Evolutionary conservation across 2,329 filamentous ascomycete genomes (phyloP).

Genomic region (Colletotrichum salicis): DNA sequence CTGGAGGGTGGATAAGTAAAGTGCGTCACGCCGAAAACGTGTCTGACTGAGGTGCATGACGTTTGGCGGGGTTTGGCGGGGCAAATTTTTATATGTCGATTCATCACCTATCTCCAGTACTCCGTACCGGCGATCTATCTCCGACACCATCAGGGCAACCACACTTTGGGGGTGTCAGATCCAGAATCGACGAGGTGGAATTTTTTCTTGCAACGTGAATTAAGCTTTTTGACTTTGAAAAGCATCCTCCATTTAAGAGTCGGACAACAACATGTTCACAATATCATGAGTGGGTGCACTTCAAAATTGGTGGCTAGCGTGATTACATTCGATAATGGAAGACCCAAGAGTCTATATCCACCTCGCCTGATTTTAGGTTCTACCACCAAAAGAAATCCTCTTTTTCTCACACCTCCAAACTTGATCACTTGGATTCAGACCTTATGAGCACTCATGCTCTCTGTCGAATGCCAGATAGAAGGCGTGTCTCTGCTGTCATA

Average conservation of each 20-base stretch:
- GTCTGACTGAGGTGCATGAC: slow-evolving; percentile 36
- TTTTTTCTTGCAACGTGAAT: neutral
- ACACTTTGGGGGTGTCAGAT: too few relatives aligned
- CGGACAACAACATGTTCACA: neutral
- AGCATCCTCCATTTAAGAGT: neutral
- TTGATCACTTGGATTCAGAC: neutral
- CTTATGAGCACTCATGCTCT: neutral
- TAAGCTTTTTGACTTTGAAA: neutral
- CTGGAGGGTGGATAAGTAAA: neutral
- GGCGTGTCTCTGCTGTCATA: neutral
- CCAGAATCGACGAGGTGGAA: too few relatives aligned
- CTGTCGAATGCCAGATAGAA: neutral
- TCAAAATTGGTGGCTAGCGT: neutral
- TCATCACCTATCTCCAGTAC: neutral
- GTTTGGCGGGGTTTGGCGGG: slow-evolving; percentile 36
- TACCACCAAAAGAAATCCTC: neutral
- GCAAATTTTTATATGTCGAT: slow-evolving; percentile 10
- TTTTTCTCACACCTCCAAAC: neutral
- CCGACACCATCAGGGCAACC: too few relatives aligned
- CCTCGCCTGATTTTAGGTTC: neutral
- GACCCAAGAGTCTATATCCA: neutral
- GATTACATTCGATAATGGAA: neutral
- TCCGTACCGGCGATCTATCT: too few relatives aligned
- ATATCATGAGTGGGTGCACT: neutral
- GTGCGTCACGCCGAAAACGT: slow-evolving; percentile 33